phyloP scores from a whole-genome alignment of 164 flowering plant species.

The Macadamia tetraphylla region DNA sequence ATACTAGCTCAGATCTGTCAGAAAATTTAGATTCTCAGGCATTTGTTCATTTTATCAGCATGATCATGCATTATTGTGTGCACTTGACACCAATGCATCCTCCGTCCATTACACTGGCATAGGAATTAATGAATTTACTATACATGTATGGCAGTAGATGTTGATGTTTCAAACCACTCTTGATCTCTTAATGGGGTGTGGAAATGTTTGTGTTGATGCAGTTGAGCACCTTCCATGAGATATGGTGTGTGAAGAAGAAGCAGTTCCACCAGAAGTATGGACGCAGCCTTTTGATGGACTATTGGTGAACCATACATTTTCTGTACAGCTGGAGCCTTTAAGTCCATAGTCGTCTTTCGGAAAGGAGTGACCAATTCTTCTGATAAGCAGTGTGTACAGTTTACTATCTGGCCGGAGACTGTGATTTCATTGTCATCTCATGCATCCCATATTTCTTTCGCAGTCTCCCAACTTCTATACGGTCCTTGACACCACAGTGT shows the following conservation, averaged over 20 bases:
- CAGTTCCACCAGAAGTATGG: slow-evolving; percentile 50
- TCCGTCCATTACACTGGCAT: no score
- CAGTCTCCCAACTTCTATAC: no score
- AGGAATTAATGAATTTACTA: no score
- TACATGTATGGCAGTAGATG: neutral
- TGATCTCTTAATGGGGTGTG: neutral
- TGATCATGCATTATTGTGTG: no score
- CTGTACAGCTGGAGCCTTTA: neutral
- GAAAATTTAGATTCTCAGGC: neutral
- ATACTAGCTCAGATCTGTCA: no score
- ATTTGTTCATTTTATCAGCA: no score
- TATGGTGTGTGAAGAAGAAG: slow-evolving; percentile 74
- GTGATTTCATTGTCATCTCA: neutral
- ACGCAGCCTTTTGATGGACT: slow-evolving; percentile 25
- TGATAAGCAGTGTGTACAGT: neutral
- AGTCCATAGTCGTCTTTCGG: neutral
- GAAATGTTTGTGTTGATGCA: slow-evolving; percentile 20
- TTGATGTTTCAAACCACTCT: neutral
- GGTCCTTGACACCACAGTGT: no score
- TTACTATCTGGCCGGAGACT: neutral
- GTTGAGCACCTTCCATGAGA: slow-evolving; percentile 67
- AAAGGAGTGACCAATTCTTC: neutral
- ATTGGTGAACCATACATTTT: slow-evolving; percentile 34
- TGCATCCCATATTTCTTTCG: neutral
- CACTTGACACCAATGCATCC: no score